A percentile compares a stretch with the other conserved stretches of the same genome.
phyloP scores from a whole-genome alignment of 2,329 filamentous ascomycete genomes.

The Lojkania enalia region DNA sequence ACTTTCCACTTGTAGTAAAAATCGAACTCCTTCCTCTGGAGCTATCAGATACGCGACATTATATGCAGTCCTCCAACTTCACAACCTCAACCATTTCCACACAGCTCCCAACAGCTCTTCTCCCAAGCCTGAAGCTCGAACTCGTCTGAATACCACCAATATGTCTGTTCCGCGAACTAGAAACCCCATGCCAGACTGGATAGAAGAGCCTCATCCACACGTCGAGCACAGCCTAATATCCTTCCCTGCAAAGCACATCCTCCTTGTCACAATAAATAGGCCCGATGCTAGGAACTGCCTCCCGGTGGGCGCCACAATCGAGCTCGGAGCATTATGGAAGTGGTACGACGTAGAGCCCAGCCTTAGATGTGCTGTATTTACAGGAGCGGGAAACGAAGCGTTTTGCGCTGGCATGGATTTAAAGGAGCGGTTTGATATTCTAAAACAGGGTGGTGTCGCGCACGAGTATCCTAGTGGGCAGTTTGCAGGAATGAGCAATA shows the following conservation, averaged over 20 bases:
- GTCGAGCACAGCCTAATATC: slow-evolving; percentile 34
- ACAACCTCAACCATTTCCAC: too few relatives aligned
- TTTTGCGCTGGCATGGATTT: slow-evolving; percentile 58
- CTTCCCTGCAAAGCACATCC: slow-evolving; percentile 48
- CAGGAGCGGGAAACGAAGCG: slow-evolving; percentile 53
- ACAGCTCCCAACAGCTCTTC: too few relatives aligned
- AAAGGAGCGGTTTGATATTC: slow-evolving; percentile 38
- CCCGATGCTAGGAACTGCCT: slow-evolving; percentile 47
- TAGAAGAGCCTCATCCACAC: slow-evolving; percentile 25
- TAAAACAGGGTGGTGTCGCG: slow-evolving; percentile 17
- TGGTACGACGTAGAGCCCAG: slow-evolving; percentile 55
- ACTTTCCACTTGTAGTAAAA: too few relatives aligned
- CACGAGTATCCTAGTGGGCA: slow-evolving; percentile 24
- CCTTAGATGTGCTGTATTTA: slow-evolving; percentile 46
- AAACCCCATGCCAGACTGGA: slow-evolving; percentile 38
- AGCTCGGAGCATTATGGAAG: slow-evolving; percentile 50
- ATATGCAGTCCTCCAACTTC: too few relatives aligned
- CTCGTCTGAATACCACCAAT: too few relatives aligned
- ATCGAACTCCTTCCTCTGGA: too few relatives aligned
- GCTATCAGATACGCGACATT: too few relatives aligned
- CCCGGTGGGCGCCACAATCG: slow-evolving; percentile 40
- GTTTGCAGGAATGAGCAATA: slow-evolving; percentile 28
- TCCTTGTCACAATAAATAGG: slow-evolving; percentile 55
- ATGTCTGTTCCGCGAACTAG: slow-evolving; percentile 24
- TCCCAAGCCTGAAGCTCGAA: too few relatives aligned